A percentile compares a stretch with the other conserved stretches of the same genome.
Evolutionary conservation across 108 stramenopile species (phyloP).

Genomic region (Cyclostephanos invisitatus): DNA sequence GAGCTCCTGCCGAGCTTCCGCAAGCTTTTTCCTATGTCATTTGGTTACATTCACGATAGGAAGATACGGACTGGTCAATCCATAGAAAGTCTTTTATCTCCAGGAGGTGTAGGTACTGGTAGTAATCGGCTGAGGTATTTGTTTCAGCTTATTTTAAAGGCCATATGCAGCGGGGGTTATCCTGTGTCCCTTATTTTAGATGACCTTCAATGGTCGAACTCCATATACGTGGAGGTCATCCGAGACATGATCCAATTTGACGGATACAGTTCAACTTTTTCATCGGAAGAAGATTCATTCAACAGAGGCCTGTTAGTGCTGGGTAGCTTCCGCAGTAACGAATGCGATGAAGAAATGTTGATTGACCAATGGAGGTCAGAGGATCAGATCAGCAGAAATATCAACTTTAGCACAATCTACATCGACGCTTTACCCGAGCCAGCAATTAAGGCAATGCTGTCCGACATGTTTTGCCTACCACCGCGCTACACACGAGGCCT

Average conservation of each 20-base stretch:
- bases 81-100: neutral
- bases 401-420: conserved; percentile 2
- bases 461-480: neutral
- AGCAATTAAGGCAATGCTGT: neutral
- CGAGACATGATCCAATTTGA: neutral
- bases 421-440: neutral
- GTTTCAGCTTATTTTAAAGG: conserved; percentile 3
- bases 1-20: conserved; percentile 5
- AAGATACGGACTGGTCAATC: neutral
- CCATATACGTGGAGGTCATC: neutral
- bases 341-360: neutral
- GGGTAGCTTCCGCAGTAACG: neutral
- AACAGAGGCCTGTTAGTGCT: neutral
- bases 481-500: neutral
- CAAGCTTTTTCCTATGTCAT: neutral
- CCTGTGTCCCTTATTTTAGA: conserved; percentile 5
- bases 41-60: neutral
- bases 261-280: conserved; percentile 2
- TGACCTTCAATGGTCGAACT: conserved; percentile 10
- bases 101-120: conserved; percentile 2
- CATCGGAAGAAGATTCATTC: neutral
- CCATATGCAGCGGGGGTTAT: conserved; percentile 1
- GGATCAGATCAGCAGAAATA: neutral
- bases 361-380: neutral
- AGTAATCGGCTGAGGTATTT: conserved; percentile 8